phyloP scores from a whole-genome alignment of 441 rosid species.

The Erodium texanum region DNA sequence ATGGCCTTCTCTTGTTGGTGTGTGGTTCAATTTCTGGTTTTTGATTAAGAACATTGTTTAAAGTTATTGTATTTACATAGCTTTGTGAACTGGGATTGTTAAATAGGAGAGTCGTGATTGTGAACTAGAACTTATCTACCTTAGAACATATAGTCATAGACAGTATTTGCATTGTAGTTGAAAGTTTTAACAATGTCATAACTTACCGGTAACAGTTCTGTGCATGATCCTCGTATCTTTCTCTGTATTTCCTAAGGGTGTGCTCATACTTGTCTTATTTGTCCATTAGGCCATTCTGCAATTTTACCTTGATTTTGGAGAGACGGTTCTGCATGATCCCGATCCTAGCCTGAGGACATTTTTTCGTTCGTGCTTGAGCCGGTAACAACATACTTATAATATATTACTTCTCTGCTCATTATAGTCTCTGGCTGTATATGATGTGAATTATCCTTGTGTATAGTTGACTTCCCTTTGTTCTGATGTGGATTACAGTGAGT shows the following conservation, averaged over 20 bases:
- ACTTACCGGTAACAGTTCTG: background rate
- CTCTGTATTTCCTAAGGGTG: background rate
- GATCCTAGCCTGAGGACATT: conserved; percentile 71
- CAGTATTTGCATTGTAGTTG: background rate
- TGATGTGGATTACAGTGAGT: conserved; percentile 61
- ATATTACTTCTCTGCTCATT: background rate
- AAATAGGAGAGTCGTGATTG: background rate
- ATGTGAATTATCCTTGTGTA: background rate
- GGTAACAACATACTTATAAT: conserved; percentile 35
- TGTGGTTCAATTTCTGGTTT: conserved; percentile 4
- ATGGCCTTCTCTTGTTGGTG: conserved; percentile 80
- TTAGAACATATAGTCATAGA: background rate
- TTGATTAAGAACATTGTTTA: background rate
- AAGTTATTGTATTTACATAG: background rate
- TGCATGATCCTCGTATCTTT: background rate
- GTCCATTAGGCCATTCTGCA: conserved; percentile 61
- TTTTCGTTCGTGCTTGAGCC: conserved; percentile 86
- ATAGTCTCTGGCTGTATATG: background rate
- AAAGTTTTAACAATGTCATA: background rate
- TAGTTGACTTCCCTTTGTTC: conserved; percentile 23
- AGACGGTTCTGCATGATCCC: conserved; percentile 81
- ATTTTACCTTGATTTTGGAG: conserved; percentile 88
- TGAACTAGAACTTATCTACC: background rate
- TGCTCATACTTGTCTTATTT: conserved; percentile 1
- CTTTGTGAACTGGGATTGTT: background rate